A percentile compares a stretch with the other conserved stretches of the same genome.
Evolutionary conservation across 176 grass and related monocot species (phyloP).

Genomic region (Poa annua): DNA sequence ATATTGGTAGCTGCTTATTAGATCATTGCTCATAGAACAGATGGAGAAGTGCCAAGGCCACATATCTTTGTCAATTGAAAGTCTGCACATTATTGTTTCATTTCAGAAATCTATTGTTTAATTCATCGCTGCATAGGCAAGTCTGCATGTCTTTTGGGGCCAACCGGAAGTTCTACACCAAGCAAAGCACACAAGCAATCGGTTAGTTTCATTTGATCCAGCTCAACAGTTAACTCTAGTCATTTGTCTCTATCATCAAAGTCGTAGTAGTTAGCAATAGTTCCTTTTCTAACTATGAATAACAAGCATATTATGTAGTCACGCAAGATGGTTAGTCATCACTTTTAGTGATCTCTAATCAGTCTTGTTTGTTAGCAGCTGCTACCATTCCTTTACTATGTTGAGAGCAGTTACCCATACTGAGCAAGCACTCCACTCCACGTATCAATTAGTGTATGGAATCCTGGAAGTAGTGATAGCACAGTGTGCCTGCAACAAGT

Average conservation of each 20-base stretch:
- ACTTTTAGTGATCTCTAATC: neutral
- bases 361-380: conserved; percentile 10
- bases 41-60: neutral
- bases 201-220: neutral
- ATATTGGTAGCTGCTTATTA: neutral
- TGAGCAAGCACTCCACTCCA: neutral
- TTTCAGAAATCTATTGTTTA: neutral
- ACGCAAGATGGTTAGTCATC: neutral
- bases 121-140: neutral
- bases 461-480: neutral
- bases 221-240: too few relatives aligned
- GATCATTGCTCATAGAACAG: neutral
- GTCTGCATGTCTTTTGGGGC: neutral
- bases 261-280: neutral
- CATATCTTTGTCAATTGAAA: too few relatives aligned
- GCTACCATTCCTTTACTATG: neutral
- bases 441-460: too few relatives aligned
- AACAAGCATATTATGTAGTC: too few relatives aligned
- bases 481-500: neutral
- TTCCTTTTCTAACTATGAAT: neutral
- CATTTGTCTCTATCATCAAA: too few relatives aligned
- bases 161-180: neutral
- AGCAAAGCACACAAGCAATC: neutral
- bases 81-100: too few relatives aligned
- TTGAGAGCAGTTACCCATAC: neutral